Conservation (phyloP, 495 filamentous ascomycete genomes). For the Neurospora hispaniola region DNA sequence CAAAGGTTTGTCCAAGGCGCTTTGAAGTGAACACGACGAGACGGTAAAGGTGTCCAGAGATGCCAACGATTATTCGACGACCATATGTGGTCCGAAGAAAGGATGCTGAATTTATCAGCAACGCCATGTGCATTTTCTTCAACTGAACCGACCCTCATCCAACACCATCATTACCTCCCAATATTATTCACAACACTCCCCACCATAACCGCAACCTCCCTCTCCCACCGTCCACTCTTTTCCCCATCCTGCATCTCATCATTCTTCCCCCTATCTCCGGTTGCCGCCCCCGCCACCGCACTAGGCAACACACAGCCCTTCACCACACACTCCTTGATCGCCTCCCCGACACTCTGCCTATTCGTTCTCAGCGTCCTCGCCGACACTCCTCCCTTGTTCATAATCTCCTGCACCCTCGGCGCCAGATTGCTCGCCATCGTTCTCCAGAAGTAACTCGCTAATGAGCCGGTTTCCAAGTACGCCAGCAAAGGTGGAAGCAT, state of each 20-base stretch:
- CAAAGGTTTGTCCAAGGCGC: neutral
- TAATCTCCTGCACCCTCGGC: constrained; percentile 69
- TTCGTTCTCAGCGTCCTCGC: constrained; percentile 72
- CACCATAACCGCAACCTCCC: constrained; percentile 93
- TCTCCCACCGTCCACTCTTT: constrained; percentile 49
- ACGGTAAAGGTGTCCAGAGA: neutral
- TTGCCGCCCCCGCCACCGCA: constrained; percentile 22
- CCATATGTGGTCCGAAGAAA: neutral
- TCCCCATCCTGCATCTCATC: constrained; percentile 32
- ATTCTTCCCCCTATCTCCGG: constrained; percentile 23
- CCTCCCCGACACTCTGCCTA: constrained; percentile 60
- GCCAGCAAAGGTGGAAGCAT: constrained; percentile 64
- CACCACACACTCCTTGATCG: constrained; percentile 74
- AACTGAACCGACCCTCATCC: neutral
- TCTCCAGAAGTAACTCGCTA: constrained; percentile 88
- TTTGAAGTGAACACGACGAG: neutral
- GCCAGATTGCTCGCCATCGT: constrained; percentile 70
- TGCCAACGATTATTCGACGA: neutral
- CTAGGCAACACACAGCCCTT: constrained; percentile 53
- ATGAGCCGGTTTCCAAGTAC: constrained; percentile 75
- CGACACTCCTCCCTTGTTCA: constrained; percentile 68
- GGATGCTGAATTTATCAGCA: neutral
- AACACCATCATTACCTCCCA: constrained; percentile 22
- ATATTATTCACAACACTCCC: constrained; percentile 50
- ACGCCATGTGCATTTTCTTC: neutral